Evolutionary conservation across 1,284 basidiomycete genomes (phyloP).

Genomic region (Cerioporus squamosus): DNA sequence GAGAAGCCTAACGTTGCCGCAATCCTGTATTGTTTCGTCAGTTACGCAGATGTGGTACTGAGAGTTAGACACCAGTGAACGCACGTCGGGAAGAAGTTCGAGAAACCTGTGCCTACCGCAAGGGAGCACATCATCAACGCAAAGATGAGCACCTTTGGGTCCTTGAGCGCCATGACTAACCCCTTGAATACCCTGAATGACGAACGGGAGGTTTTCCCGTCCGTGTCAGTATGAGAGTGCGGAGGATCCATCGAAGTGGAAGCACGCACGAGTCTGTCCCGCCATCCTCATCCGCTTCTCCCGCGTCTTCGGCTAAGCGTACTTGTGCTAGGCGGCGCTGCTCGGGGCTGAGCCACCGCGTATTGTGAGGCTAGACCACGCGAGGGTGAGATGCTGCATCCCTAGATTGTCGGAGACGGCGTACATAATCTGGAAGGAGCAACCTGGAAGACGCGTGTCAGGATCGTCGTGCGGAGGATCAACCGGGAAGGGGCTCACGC

Average conservation of each 20-base stretch:
- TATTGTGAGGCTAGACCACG: conserved; percentile 58
- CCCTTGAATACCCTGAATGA: conserved; percentile 52
- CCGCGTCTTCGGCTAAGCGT: conserved; percentile 77
- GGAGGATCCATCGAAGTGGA: no score
- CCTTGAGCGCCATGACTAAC: conserved; percentile 61
- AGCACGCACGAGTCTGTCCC: conserved; percentile 11
- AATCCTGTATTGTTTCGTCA: conserved; percentile 41
- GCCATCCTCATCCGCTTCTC: conserved; percentile 68
- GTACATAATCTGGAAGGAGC: conserved; percentile 57
- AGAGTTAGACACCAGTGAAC: no score
- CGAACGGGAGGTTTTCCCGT: neutral
- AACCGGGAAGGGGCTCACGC: conserved; percentile 43
- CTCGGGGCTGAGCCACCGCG: conserved; percentile 62
- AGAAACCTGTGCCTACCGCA: conserved; percentile 68
- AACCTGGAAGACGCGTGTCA: conserved; percentile 11
- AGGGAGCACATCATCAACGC: conserved; percentile 55
- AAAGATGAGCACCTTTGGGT: conserved; percentile 66
- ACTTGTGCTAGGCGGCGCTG: conserved; percentile 72
- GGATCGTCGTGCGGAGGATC: neutral
- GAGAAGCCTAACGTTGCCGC: conserved; percentile 70
- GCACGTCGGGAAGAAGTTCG: conserved; percentile 76
- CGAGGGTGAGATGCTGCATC: neutral
- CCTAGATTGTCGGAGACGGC: conserved; percentile 17
- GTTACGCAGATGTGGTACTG: no score
- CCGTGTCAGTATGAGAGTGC: no score